Conservation (phyloP, 2,329 filamentous ascomycete species). For the Nannizziopsis arthrosporioides region DNA sequence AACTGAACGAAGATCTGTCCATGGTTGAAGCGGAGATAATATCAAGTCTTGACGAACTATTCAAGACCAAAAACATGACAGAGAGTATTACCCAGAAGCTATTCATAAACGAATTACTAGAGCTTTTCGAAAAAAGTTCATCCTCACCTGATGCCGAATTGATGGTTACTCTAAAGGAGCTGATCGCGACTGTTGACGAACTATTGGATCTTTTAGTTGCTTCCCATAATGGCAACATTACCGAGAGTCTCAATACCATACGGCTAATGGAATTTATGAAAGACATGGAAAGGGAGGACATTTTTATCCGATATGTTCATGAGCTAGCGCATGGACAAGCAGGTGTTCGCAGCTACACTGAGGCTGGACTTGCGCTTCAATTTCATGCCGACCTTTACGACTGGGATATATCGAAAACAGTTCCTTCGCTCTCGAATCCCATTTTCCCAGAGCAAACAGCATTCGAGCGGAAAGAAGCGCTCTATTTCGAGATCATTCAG, state of each 20-base stretch:
- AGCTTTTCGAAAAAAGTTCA: slow-evolving; percentile 62
- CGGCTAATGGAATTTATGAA: slow-evolving; percentile 91
- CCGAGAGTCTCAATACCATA: slow-evolving; percentile 78
- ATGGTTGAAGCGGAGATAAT: slow-evolving; percentile 95
- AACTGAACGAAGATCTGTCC: slow-evolving; percentile 78
- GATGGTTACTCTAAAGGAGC: slow-evolving; percentile 60
- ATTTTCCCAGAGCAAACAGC: slow-evolving; percentile 70
- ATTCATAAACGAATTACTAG: slow-evolving; percentile 75
- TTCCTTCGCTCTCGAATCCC: slow-evolving; percentile 59
- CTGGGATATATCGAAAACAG: slow-evolving; percentile 64
- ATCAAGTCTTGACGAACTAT: slow-evolving; percentile 77
- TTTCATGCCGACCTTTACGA: slow-evolving; percentile 87
- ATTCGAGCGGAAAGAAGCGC: slow-evolving; percentile 82
- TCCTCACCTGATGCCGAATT: slow-evolving; percentile 43
- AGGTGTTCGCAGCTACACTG: slow-evolving; percentile 64
- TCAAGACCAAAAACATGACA: slow-evolving; percentile 77
- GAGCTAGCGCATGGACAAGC: slow-evolving; percentile 71
- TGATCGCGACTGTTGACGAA: slow-evolving; percentile 78
- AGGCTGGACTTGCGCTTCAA: slow-evolving; percentile 77
- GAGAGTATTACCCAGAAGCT: slow-evolving; percentile 86
- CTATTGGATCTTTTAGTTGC: slow-evolving; percentile 82
- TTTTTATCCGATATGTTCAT: slow-evolving; percentile 91
- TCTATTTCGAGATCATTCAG: slow-evolving; percentile 92
- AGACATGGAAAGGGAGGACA: slow-evolving; percentile 94
- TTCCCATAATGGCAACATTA: slow-evolving; percentile 62